Base-by-base conservation (phyloP, 805 yeast genomes). In the Kazachstania taianensis region DNA sequence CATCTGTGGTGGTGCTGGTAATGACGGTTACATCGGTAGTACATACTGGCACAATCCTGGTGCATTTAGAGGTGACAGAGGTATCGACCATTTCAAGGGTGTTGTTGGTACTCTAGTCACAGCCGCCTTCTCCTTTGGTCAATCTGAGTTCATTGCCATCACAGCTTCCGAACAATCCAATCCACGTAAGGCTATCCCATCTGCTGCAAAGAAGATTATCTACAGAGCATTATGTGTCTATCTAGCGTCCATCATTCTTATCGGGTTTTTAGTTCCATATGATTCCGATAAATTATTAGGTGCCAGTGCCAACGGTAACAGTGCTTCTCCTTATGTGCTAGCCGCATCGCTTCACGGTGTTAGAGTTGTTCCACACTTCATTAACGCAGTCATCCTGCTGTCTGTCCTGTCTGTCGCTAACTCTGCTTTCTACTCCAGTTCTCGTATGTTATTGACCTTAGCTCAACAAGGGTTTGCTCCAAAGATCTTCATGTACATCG, bases 351-450 rank as follows among this genome's bases (percentile, higher is more conserved):
- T 66, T 38, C 81, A 72, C 26, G 80, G 81, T 47, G 73, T 79
- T 45, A 61, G 64, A 33, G 82, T 75, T 29, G 69, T 78, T 32
- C 86, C 86, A 33, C 73, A 78, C 32, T 75, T 80, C 44, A 77
- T 80, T 64, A 80, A 80, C 53, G 82, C 75, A 14, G 84, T 79
- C 33, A 78, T 80, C 46, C 61, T 80, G 58, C 53, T 80, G 36
- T 78, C 86, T 1, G 85, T 80, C 20, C 54, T 78, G 36, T 79
- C 86, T 6, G 86, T 79, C 37, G 86, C 84, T 52, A 80, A 80
- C 62, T 75, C 86, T 18, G 76, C 86, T 2, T 77, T 78, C 32
- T 80, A 69, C 53, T 81, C 78, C 18, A 69, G 78, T 46, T 77
- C 86, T 30, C 72, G 87, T 66, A 68, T 83, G n/a, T 53, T 80